A percentile compares a stretch with the other conserved stretches of the same genome.
Conservation (phyloP, 768 basidiomycete genomes). For the Lentinula guzmanii region DNA sequence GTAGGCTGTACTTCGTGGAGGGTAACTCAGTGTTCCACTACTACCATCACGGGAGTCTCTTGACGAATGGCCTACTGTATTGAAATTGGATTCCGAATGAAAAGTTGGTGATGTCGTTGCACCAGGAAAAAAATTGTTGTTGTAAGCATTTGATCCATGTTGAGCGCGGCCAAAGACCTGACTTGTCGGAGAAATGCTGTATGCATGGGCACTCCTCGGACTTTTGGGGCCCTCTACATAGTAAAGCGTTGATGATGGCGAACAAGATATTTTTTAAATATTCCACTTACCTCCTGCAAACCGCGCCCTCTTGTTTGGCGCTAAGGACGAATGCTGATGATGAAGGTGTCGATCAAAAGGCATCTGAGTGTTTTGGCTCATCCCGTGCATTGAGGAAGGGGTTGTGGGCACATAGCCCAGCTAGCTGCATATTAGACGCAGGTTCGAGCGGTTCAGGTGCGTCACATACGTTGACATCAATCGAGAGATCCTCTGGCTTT, state of each 20-base stretch:
- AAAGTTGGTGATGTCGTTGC: constrained; percentile 6
- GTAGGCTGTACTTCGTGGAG: constrained; percentile 5
- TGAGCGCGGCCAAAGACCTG: neutral
- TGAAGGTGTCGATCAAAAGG: constrained; percentile 18
- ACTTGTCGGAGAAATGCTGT: constrained; percentile 10
- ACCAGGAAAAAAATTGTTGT: constrained; percentile 18
- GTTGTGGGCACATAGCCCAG: neutral
- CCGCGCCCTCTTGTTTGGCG: constrained; percentile 19
- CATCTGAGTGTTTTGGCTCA: neutral
- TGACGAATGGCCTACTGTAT: constrained; percentile 24
- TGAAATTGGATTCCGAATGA: constrained; percentile 17
- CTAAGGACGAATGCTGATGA: constrained; percentile 7
- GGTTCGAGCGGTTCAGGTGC: neutral
- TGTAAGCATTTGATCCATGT: constrained; percentile 12
- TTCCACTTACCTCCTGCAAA: constrained; percentile 8
- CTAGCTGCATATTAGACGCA: neutral
- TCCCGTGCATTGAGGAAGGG: neutral
- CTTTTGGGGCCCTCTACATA: constrained; percentile 7
- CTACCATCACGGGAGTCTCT: constrained; percentile 5
- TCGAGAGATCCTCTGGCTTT: constrained; percentile 6
- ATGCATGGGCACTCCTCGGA: constrained; percentile 10
- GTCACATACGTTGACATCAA: constrained; percentile 10
- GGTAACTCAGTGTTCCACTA: neutral
- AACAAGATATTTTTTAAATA: constrained; percentile 16
- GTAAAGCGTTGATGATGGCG: constrained; percentile 18